These are phyloP conservation scores for Amphichorda felina DNA, from an alignment of 2,329 filamentous ascomycete species.

Conservation along the genomic window DNA sequence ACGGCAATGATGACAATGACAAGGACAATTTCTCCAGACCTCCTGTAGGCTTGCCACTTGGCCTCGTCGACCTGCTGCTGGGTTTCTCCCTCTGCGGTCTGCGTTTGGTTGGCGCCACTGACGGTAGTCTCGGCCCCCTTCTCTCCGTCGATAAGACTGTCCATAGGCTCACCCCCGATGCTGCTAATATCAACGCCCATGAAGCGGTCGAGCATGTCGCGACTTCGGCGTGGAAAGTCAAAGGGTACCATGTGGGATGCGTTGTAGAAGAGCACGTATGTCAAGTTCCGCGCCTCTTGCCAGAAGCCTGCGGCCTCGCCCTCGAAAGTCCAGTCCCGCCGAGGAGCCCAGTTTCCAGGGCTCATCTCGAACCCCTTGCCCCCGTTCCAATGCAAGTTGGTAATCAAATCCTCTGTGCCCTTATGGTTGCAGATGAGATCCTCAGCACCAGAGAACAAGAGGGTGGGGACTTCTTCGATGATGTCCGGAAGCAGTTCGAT, in stretches of 20 bases:
- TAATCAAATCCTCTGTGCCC: constrained; percentile 83
- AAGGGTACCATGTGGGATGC: constrained; percentile 98
- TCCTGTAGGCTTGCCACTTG: constrained; percentile 80
- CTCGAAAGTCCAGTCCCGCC: constrained; percentile 89
- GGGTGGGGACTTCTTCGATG: constrained; percentile 62
- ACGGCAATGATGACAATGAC: constrained; percentile 70
- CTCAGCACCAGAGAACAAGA: constrained; percentile 87
- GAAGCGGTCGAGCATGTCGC: constrained; percentile 97
- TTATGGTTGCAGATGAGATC: constrained; percentile 97
- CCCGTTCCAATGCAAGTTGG: constrained; percentile 83
- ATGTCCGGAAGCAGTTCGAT: constrained; percentile 66
- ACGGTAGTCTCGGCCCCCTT: constrained; percentile 69
- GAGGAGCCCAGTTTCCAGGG: constrained; percentile 82
- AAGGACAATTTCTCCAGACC: constrained; percentile 76
- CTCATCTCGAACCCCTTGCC: constrained; percentile 83
- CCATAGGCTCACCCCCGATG: constrained; percentile 69
- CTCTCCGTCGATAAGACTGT: constrained; percentile 77
- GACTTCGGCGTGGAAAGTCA: constrained; percentile 72
- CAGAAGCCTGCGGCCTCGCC: constrained; percentile 80
- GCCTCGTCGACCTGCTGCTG: constrained; percentile 67
- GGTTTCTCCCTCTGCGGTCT: constrained; percentile 35
- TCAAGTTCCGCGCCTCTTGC: constrained; percentile 88
- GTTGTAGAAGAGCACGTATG: constrained; percentile 92
- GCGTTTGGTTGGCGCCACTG: constrained; percentile 49
- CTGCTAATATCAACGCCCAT: constrained; percentile 83